A percentile compares a stretch with the other conserved stretches of the same genome.
phyloP scores from a whole-genome alignment of 495 filamentous ascomycete species.

The Penicillium diatomitis region DNA sequence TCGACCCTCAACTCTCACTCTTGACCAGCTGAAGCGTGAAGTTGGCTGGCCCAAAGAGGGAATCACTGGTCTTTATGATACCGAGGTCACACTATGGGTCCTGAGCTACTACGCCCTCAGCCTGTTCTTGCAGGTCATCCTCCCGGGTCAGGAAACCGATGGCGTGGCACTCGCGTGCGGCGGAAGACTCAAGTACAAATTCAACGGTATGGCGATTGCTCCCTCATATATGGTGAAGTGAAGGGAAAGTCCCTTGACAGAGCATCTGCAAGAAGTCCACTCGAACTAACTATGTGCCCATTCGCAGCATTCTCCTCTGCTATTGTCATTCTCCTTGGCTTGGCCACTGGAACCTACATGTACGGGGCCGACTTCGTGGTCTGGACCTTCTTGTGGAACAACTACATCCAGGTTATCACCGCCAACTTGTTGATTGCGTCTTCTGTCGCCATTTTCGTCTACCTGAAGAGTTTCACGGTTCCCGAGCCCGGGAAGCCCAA shows the following conservation, averaged over 20 bases:
- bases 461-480: conserved; percentile 71
- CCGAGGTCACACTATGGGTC: conserved; percentile 52
- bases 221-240: background rate
- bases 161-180: conserved; percentile 64
- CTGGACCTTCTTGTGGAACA: conserved; percentile 90
- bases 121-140: conserved; percentile 61
- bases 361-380: conserved; percentile 75
- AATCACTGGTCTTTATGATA: conserved; percentile 50
- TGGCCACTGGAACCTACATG: conserved; percentile 61
- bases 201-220: conserved; percentile 57
- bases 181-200: conserved; percentile 73
- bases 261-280: background rate
- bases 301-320: conserved; percentile 65
- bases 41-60: conserved; percentile 69
- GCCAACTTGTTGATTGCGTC: conserved; percentile 70
- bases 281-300: conserved; percentile 4
- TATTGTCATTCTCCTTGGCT: conserved; percentile 54
- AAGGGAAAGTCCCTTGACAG: background rate
- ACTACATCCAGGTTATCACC: conserved; percentile 78
- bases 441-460: conserved; percentile 62
- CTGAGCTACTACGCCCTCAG: conserved; percentile 74
- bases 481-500: conserved; percentile 51
- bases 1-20: conserved; percentile 58
- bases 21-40: conserved; percentile 65
- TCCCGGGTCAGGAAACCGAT: conserved; percentile 65